Base-by-base conservation (phyloP, 306 rosid species). In the Hippophae tibetana region DNA sequence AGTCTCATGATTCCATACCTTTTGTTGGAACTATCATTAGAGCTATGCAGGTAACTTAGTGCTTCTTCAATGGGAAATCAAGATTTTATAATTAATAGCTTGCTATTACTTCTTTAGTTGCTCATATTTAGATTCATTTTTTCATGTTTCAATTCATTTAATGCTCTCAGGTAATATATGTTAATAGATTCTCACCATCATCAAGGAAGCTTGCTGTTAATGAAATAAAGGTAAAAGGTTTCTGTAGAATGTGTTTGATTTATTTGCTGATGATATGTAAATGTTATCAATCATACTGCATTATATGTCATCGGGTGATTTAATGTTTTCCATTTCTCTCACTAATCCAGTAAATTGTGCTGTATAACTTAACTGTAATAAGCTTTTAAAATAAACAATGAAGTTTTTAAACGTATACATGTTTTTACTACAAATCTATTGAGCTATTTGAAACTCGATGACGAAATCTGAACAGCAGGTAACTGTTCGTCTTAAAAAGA, bases 21-120 rank as follows among this genome's bases (percentile, higher is more conserved):
- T 74, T 80, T 54, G 99, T 88, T 64, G 99, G 97, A 69, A 93
- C 99, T 51, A 93, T 93, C 65, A 86, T 88, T 70, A 86, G 99
- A 79, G 94, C 99, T 42, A 93, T 93, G 99, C 99, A 93, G 95
- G 99, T 84, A 77, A 73, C 70, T 57, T 72, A 61, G 18, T 70
- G 68, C 60, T 56, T 47, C 58, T 64, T 27, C 61, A 45, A 47
- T 25, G 23, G 60, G 14, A 45, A 43, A n/a, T 55, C 43, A 42
- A 11, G 44, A 13, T 0, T 64, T 72, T 77, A n/a, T 72, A 31
- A 40, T 10, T 23, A 40, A 57, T 45, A 53, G 49, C 52, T 52
- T 7, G 49, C 27, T 50, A 12, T 49, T 7, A 26, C 71, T 56
- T 58, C 26, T 64, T 50, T 61, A 18, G 12, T 64, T 49, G 58